Evolutionary conservation across 1,139 yeast genomes (phyloP), one percentile per base, ranked within the genome.

Genomic region (Zygoascus sp.): DNA sequence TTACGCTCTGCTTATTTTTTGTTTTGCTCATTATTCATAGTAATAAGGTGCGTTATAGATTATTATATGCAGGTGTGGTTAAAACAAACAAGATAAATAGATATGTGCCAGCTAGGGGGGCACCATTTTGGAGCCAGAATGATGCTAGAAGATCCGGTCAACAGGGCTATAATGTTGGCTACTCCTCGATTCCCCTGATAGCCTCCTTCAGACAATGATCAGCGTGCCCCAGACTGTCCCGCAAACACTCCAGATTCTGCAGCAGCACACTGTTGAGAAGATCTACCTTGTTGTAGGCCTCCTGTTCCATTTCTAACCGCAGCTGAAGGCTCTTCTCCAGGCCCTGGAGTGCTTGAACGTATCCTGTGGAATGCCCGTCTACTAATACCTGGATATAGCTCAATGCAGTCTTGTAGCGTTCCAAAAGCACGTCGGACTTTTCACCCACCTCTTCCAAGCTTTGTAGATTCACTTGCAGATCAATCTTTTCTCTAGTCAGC

Each of bases 391-490:
- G 41, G 9, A 60, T 46, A 23, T 49, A 52, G 21, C 52, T 48
- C 42, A 59, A 32, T 1, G 60, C 51, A 20, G 46, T 42, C 40
- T 58, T 60, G 39, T 57, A 61, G 23, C 52, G 51, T 15, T 46
- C 47, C n/a, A 60, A 42, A 16, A 58, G 36, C 20, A 54, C 56
- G 5, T 47, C 47, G 32, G 56, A 49, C 42, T 55, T 53, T 7
- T 46, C 40, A 17, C 58, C 62, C 11, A 55, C 49, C 27, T 55
- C 58, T 43, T 57, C 54, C 5, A 58, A 52, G 20, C 55, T 52
- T 41, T 61, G 65, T 11, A 61, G 51, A 40, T 58, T 57, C 22
- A 58, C 47, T 32, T 55, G 56, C 8, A 61, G 52, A 28, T 51
- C 47, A 21, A 61, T 49, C 42, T 61, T 61, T 25, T 56, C 56